Conservation (phyloP, 1,284 basidiomycete genomes). For the Salmacisia buchloeana region DNA sequence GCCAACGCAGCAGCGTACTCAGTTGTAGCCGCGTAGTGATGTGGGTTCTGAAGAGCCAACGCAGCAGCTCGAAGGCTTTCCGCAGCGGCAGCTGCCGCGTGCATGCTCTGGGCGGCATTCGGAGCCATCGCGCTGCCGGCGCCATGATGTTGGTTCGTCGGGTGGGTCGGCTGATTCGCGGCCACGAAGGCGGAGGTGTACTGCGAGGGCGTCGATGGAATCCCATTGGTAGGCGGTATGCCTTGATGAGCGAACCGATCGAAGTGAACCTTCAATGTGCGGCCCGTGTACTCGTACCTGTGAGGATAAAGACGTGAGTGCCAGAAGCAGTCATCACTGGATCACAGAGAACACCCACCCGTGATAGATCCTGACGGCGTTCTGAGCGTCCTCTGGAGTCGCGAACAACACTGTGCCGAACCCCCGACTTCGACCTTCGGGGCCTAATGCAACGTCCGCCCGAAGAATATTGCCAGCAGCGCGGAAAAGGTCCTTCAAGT, state of each 20-base stretch:
- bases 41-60: neutral
- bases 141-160: neutral
- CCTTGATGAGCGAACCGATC: conserved; percentile 54
- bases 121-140: neutral
- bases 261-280: conserved; percentile 75
- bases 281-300: conserved; percentile 80
- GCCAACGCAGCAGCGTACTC: neutral
- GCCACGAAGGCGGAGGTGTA: conserved; percentile 45
- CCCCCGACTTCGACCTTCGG: conserved; percentile 83
- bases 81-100: neutral
- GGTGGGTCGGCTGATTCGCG: conserved; percentile 7
- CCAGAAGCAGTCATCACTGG: neutral
- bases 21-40: conserved; percentile 1
- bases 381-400: conserved; percentile 80
- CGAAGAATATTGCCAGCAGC: conserved; percentile 69
- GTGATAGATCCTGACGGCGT: conserved; percentile 62
- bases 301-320: neutral
- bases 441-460: conserved; percentile 85
- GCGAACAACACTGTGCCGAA: conserved; percentile 89
- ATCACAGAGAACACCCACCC: conserved; percentile 21
- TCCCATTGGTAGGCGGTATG: conserved; percentile 12
- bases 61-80: conserved; percentile 4
- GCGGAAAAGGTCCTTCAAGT: conserved; percentile 47
- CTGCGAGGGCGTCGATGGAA: conserved; percentile 42
- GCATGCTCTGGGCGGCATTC: neutral